phyloP scores from a whole-genome alignment of 768 basidiomycete genomes.

The Dentipellis fragilis region DNA sequence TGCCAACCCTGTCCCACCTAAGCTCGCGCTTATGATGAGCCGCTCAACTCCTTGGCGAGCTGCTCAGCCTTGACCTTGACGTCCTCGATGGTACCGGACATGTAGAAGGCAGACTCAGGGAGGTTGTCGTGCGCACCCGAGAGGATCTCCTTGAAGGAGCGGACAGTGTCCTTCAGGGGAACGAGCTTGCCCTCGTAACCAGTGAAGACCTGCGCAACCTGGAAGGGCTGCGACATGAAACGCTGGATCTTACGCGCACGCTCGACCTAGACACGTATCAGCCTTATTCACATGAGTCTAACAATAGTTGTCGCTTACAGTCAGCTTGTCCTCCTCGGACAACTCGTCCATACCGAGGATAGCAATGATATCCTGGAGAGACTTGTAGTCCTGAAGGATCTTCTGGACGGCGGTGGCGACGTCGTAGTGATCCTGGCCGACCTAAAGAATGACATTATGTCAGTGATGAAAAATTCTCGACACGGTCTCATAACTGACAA shows the following conservation, averaged over 20 bases:
- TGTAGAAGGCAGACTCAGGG: conserved; percentile 97
- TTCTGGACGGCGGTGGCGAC: conserved; percentile 96
- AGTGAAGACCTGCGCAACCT: conserved; percentile 99
- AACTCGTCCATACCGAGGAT: conserved; percentile 99
- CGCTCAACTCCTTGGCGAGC: conserved; percentile 86
- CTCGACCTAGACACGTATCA: conserved; percentile 57
- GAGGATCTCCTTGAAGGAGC: conserved; percentile 97
- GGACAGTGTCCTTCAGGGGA: conserved; percentile 88
- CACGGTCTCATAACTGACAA: conserved; percentile 41
- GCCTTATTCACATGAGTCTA: not conserved
- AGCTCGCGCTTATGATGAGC: conserved; percentile 21
- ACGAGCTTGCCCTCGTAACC: conserved; percentile 98
- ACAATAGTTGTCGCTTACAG: conserved; percentile 41
- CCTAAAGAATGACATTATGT: conserved; percentile 25
- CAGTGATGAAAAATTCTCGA: too few relatives aligned
- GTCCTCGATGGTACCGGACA: conserved; percentile 95
- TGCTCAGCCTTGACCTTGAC: conserved; percentile 97
- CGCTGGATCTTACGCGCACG: conserved; percentile 97
- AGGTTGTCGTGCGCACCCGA: conserved; percentile 79
- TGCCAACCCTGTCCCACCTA: not conserved
- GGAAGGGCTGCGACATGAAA: conserved; percentile 99
- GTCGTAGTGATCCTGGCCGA: conserved; percentile 89
- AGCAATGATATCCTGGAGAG: conserved; percentile 98
- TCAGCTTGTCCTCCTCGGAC: conserved; percentile 99
- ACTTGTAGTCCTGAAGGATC: conserved; percentile 95